Evolutionary conservation across 1,139 yeast genomes (phyloP), one percentile per base, ranked within the genome.

Genomic region (Spathaspora sp.): DNA sequence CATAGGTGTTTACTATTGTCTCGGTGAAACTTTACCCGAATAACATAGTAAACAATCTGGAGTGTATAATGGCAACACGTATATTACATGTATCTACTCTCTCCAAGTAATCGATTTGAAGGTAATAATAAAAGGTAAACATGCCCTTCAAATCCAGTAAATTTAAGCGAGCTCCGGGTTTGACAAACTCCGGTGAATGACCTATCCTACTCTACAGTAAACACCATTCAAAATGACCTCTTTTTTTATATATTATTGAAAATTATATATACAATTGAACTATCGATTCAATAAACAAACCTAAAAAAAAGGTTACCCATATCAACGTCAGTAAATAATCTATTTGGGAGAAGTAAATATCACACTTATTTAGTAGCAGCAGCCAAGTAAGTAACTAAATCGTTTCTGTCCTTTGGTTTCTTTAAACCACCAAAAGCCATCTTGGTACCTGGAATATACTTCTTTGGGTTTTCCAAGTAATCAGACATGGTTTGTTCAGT

Each of bases 381-480:
- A 61, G 78, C 81, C 78, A 91, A 83, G 87, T 89, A 93, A 62
- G 99, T 82, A 65, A 93, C 76, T 73, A 93, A 80, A 72, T 93
- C 98, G 78, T 89, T 88, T 85, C 98, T 89, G 82, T 93, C 99
- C 87, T 90, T 93, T 59, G 91, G 84, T 84, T 93, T 93, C 93
- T 93, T 93, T 76, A 93, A 85, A 78, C 99, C 99, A 79, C 97
- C 99, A 66, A 93, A 93, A 58, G 99, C 99, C 99, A 93, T 93
- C 86, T 93, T 93, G 80, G 98, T 93, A 76, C 99, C 99, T 68
- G 99, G 99, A 63, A 93, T 90, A 81, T 90, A 93, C 81, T 93
- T 93, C 96, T 93, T 93, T 80, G 99, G 99, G 89, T 93, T 95
- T 78, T 87, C 96, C 75, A 93, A 85, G 85, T 93, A 93, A 72